Percentiles rank a stretch among this genome's conserved stretches.
phyloP scores from a whole-genome alignment of 805 yeast species.

The Saccharomycopsis sp. region DNA sequence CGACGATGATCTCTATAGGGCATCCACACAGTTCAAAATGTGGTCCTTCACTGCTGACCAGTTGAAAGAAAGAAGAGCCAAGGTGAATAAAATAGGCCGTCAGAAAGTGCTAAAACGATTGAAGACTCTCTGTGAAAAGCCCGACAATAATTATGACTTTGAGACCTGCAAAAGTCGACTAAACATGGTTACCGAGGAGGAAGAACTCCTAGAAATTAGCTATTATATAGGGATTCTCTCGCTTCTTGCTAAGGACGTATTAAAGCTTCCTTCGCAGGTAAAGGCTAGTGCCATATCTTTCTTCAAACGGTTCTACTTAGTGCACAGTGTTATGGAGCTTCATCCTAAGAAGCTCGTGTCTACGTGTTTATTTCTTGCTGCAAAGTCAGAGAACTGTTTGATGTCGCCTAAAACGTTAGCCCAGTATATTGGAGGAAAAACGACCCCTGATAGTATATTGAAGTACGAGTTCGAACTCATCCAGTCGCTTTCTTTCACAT shows the following conservation, averaged over 20 bases:
- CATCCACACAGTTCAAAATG: slow-evolving; percentile 72
- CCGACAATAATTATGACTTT: slow-evolving; percentile 24
- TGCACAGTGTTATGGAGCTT: slow-evolving; percentile 76
- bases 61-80: slow-evolving; percentile 41
- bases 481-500: slow-evolving; percentile 68
- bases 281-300: slow-evolving; percentile 76
- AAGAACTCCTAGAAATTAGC: slow-evolving; percentile 60
- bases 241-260: slow-evolving; percentile 55
- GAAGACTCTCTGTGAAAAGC: slow-evolving; percentile 28
- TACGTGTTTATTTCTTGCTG: slow-evolving; percentile 82
- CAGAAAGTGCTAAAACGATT: slow-evolving; percentile 29
- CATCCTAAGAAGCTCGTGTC: slow-evolving; percentile 81
- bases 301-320: slow-evolving; percentile 72
- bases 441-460: slow-evolving; percentile 59
- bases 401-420: slow-evolving; percentile 79
- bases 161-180: slow-evolving; percentile 28
- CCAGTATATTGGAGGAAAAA: slow-evolving; percentile 41
- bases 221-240: slow-evolving; percentile 69
- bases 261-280: slow-evolving; percentile 83
- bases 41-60: slow-evolving; percentile 77
- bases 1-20: slow-evolving; percentile 82
- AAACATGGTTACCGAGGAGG: slow-evolving; percentile 52
- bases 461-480: slow-evolving; percentile 74
- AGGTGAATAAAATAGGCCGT: slow-evolving; percentile 52
- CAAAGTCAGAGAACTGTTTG: slow-evolving; percentile 88